Evolutionary conservation across 495 filamentous ascomycete species (phyloP), one percentile per base, ranked within the genome.

Genomic region (Neurospora sp.): DNA sequence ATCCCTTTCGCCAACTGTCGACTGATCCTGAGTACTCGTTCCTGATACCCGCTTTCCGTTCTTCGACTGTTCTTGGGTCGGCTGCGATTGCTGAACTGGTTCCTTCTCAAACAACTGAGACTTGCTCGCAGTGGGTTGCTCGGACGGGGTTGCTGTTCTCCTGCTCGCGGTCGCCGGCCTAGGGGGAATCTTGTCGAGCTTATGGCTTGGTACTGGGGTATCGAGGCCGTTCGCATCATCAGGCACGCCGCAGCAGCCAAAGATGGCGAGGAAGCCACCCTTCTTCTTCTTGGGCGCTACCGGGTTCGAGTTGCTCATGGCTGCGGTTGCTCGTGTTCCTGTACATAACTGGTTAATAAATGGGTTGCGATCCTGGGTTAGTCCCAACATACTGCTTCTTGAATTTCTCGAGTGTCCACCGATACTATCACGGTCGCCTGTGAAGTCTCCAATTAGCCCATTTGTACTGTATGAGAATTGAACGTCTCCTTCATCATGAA

Each of bases 191-290:
- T 84, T 87, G 14, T 86, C 82, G 18, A 88, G 79, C 78, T 89
- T 91, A 83, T 94, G 94, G 41, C 88, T 83, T 68, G 91, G 89
- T 31, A 91, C 80, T 31, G 81, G 79, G 46, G 89, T 88, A 73
- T 89, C 89, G 46, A 89, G 84, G 3, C 88, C 82, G 72, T 90
- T 88, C n/a, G 87, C 88, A 66, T 88, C 82, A 72, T 89, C 87
- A 46, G 89, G 86, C 38, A 90, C 88, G 39, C 90, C 89, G 80
- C 94, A 97, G 84, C 94, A 97, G 70, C 87, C 90, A 69, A 97
- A 84, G 72, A 96, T 89, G 37, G 92, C 85, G 27, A 96, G 82
- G 44, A 97, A 82, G 11, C 84, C 86, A 70, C 83, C 84, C 80
- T 88, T 89, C 83, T 91, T 92, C 79, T 90, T 91, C 71, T 85